These are phyloP conservation scores for Fusarium nanum DNA, from an alignment of 2,329 filamentous ascomycete species.

Conservation along the genomic window DNA sequence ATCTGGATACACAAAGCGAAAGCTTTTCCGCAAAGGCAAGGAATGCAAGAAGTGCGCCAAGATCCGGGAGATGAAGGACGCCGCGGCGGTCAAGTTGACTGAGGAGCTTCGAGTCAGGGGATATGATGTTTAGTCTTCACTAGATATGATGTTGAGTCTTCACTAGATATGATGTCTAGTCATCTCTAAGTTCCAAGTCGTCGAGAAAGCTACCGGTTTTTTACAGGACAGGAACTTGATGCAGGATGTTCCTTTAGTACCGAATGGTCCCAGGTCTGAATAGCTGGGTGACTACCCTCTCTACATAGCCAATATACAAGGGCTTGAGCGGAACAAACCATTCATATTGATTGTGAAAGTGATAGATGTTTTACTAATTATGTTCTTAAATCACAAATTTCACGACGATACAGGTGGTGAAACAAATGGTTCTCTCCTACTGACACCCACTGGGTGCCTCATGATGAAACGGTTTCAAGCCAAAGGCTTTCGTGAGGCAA, in stretches of 20 bases:
- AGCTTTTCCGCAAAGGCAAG: not conserved
- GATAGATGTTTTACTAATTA: not conserved
- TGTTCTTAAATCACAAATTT: not conserved
- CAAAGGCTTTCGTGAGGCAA: not conserved
- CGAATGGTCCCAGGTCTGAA: not conserved
- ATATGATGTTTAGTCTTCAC: not conserved
- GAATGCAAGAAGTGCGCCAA: not conserved
- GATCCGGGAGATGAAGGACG: not conserved
- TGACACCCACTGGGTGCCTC: not conserved
- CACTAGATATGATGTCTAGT: not conserved
- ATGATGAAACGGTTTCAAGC: not conserved
- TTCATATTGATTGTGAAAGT: not conserved
- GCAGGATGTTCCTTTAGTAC: not conserved
- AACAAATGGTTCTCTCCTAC: rapidly evolving
- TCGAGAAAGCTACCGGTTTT: not conserved
- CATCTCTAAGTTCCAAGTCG: not conserved
- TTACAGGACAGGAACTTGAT: not conserved
- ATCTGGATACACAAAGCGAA: not conserved
- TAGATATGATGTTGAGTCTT: not conserved
- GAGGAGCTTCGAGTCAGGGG: not conserved
- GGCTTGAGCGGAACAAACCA: not conserved
- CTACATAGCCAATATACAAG: not conserved
- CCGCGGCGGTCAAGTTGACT: not conserved
- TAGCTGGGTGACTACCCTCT: not conserved
- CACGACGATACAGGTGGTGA: not conserved